A percentile compares a stretch with the other conserved stretches of the same genome.
Evolutionary conservation across 2,329 filamentous ascomycete genomes (phyloP).

Genomic region (Colletotrichum trifolii): DNA sequence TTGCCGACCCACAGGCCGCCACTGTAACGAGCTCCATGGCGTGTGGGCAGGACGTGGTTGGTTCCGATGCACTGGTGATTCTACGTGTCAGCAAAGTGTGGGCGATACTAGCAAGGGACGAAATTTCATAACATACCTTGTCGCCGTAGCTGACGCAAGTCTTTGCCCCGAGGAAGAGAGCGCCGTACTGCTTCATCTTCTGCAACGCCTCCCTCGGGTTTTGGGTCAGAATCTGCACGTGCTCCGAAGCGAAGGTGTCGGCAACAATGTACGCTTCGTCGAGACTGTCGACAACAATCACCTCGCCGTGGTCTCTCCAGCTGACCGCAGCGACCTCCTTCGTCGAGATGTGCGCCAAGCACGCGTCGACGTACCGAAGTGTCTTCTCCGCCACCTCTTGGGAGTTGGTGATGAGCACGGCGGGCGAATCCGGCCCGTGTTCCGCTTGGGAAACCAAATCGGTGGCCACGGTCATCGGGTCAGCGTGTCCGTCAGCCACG

Average conservation of each 20-base stretch:
- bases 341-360: slow-evolving; percentile 55
- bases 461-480: slow-evolving; percentile 56
- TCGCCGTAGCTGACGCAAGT: slow-evolving; percentile 66
- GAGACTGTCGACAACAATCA: slow-evolving; percentile 53
- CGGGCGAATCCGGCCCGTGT: slow-evolving; percentile 63
- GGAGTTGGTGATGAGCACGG: slow-evolving; percentile 60
- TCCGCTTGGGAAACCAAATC: slow-evolving; percentile 62
- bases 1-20: slow-evolving; percentile 67
- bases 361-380: slow-evolving; percentile 49
- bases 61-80: slow-evolving; percentile 59
- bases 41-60: slow-evolving; percentile 64
- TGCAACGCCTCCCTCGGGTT: slow-evolving; percentile 58
- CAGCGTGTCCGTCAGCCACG: slow-evolving; percentile 58
- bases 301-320: slow-evolving; percentile 59
- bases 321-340: slow-evolving; percentile 54
- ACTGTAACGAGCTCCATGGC: slow-evolving; percentile 59
- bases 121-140: slow-evolving; percentile 49
- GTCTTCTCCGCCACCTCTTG: slow-evolving; percentile 50
- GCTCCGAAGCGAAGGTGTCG: slow-evolving; percentile 60
- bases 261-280: slow-evolving; percentile 57
- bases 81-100: too few species aligned
- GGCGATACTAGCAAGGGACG: too few species aligned
- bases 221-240: slow-evolving; percentile 62
- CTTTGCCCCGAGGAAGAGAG: slow-evolving; percentile 61
- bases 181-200: slow-evolving; percentile 63